Evolutionary conservation across 2,329 filamentous ascomycete species (phyloP).

Genomic region (Chalaropsis thielavioides): DNA sequence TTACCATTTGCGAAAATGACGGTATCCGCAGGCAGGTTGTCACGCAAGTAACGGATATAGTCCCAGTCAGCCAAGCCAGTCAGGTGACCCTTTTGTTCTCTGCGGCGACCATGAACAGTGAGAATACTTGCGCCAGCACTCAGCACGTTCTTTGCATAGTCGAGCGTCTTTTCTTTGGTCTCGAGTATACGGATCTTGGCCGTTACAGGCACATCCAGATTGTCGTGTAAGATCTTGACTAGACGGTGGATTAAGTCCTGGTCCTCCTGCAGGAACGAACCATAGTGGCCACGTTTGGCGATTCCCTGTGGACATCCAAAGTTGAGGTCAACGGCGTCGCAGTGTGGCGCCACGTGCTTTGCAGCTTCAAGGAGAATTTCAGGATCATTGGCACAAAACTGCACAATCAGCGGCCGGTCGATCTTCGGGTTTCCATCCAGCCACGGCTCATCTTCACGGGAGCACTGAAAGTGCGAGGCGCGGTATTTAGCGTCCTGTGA

Average conservation of each 20-base stretch:
- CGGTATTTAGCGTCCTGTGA: constrained; percentile 63
- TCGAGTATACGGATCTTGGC: constrained; percentile 90
- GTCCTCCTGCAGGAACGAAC: constrained; percentile 88
- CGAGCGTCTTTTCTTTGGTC: constrained; percentile 69
- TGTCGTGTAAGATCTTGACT: constrained; percentile 66
- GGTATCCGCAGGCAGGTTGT: constrained; percentile 69
- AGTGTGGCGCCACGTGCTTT: constrained; percentile 64
- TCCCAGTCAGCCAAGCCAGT: constrained; percentile 88
- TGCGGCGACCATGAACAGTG: constrained; percentile 74
- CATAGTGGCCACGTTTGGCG: constrained; percentile 78
- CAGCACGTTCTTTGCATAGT: constrained; percentile 78
- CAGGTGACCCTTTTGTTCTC: constrained; percentile 92
- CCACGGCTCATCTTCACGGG: constrained; percentile 30
- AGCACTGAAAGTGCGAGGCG: constrained; percentile 59
- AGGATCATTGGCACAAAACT: constrained; percentile 87
- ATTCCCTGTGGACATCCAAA: constrained; percentile 94
- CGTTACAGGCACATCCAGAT: constrained; percentile 72
- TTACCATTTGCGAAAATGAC: constrained; percentile 97
- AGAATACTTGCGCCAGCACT: constrained; percentile 82
- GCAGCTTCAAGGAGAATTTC: constrained; percentile 69
- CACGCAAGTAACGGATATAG: constrained; percentile 67
- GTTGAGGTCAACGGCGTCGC: constrained; percentile 91
- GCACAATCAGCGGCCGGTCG: constrained; percentile 84
- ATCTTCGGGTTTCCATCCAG: constrained; percentile 76
- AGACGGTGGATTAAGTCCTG: constrained; percentile 69